phyloP scores from a whole-genome alignment of 2,329 filamentous ascomycete genomes.

The Metarhizium rileyi region DNA sequence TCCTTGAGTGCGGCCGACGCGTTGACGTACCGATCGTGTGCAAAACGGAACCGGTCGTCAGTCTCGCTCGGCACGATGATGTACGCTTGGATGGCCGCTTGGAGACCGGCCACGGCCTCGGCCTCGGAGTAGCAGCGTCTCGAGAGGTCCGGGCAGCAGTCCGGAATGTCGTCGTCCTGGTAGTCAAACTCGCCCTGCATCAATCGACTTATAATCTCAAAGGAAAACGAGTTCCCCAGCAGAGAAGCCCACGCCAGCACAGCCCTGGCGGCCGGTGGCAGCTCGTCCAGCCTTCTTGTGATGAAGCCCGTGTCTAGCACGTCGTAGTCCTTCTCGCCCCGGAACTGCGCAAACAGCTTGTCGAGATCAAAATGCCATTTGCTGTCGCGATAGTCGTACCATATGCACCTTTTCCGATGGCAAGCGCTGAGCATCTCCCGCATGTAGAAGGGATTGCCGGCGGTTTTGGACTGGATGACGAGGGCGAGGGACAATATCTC shows the following conservation, averaged over 20 bases:
- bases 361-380: conserved; percentile 82
- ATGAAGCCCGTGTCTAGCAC: conserved; percentile 78
- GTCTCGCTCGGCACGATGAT: conserved; percentile 73
- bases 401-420: conserved; percentile 78
- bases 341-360: conserved; percentile 75
- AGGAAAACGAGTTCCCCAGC: conserved; percentile 75
- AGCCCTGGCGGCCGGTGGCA: conserved; percentile 63
- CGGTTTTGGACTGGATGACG: conserved; percentile 80
- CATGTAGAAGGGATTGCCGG: conserved; percentile 85
- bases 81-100: conserved; percentile 69
- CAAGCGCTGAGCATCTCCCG: conserved; percentile 83
- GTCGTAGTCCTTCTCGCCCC: conserved; percentile 67
- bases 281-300: conserved; percentile 63
- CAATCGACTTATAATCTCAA: conserved; percentile 66
- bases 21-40: conserved; percentile 78
- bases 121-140: conserved; percentile 43
- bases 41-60: conserved; percentile 81
- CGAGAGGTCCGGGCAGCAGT: conserved; percentile 14
- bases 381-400: conserved; percentile 77
- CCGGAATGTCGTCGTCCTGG: conserved; percentile 34
- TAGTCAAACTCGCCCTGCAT: conserved; percentile 66
- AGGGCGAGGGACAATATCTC: conserved; percentile 70
- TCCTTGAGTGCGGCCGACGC: conserved; percentile 63
- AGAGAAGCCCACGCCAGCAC: conserved; percentile 82
- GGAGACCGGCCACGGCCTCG: conserved; percentile 68